Percentiles rank a stretch among this genome's conserved stretches.
Evolutionary conservation across 148 eudicot genomes (phyloP).

Genomic region (Beta vulgaris): DNA sequence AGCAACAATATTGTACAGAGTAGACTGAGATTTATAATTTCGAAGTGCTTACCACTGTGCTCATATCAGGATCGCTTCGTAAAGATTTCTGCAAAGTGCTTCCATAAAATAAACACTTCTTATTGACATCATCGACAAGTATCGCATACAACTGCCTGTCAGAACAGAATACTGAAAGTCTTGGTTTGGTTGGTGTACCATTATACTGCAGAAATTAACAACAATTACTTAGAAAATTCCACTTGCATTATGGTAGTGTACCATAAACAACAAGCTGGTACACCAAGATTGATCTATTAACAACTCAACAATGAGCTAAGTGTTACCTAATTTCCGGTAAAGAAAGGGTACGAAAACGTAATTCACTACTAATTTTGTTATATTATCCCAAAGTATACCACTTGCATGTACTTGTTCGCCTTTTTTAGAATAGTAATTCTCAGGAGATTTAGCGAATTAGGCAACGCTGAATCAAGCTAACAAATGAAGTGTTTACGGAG

Average conservation of each 20-base stretch:
- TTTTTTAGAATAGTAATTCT: too few relatives aligned
- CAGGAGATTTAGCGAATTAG: too few relatives aligned
- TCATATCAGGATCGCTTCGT: slow-evolving; percentile 48
- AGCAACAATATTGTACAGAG: background rate
- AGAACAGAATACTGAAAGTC: slow-evolving; percentile 95
- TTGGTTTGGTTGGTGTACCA: slow-evolving; percentile 69
- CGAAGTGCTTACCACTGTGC: slow-evolving; percentile 52
- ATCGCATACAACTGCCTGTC: slow-evolving; percentile 75
- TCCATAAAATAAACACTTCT: slow-evolving; percentile 76
- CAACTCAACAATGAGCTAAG: background rate
- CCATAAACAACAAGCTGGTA: too few relatives aligned
- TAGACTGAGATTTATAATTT: background rate
- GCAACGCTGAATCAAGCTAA: too few relatives aligned
- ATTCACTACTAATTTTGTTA: too few relatives aligned
- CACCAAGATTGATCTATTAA: background rate
- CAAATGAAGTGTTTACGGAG: too few relatives aligned
- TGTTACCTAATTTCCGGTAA: too few relatives aligned
- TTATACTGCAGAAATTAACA: slow-evolving; percentile 47
- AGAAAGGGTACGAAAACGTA: too few relatives aligned
- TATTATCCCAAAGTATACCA: too few relatives aligned
- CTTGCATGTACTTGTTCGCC: too few relatives aligned
- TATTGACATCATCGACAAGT: slow-evolving; percentile 87
- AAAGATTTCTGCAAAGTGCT: slow-evolving; percentile 76
- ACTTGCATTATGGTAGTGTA: background rate
- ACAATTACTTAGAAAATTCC: background rate